phyloP scores from a whole-genome alignment of 306 rosid genomes.

The Prinsepia uniflora region DNA sequence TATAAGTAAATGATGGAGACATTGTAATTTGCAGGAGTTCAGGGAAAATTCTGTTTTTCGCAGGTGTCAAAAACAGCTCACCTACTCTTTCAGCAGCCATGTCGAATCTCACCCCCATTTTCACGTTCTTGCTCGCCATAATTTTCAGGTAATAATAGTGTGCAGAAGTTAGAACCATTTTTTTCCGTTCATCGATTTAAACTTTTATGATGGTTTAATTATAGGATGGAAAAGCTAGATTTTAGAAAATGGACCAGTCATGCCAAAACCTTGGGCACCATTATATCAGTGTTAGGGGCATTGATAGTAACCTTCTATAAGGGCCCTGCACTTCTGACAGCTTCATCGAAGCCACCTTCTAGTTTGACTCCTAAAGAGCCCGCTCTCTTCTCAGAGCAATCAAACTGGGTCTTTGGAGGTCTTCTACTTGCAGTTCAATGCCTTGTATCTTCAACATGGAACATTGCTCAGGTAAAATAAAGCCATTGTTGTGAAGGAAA shows the following conservation, averaged over 20 bases:
- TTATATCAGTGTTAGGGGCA: conserved; percentile 37
- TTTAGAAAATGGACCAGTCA: conserved; percentile 24
- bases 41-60: conserved; percentile 28
- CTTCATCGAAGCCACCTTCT: not conserved
- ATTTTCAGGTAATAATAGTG: conserved; percentile 33
- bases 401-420: conserved; percentile 41
- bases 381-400: not conserved
- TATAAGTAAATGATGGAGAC: not conserved
- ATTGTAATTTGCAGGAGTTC: conserved; percentile 26
- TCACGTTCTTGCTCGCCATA: conserved; percentile 39
- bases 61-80: conserved; percentile 40
- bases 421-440: conserved; percentile 29
- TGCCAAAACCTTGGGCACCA: conserved; percentile 39
- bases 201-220: not conserved
- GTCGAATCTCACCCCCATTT: conserved; percentile 39
- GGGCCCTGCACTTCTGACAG: conserved; percentile 29
- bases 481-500: too few relatives aligned
- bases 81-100: conserved; percentile 38
- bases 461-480: conserved; percentile 34
- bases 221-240: conserved; percentile 43
- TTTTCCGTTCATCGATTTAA: not conserved
- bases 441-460: conserved; percentile 36
- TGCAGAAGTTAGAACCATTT: conserved; percentile 4
- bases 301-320: conserved; percentile 39
- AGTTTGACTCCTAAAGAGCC: not conserved